Conservation (phyloP, 2,329 filamentous ascomycete species). For the Venturiaceae sp. region DNA sequence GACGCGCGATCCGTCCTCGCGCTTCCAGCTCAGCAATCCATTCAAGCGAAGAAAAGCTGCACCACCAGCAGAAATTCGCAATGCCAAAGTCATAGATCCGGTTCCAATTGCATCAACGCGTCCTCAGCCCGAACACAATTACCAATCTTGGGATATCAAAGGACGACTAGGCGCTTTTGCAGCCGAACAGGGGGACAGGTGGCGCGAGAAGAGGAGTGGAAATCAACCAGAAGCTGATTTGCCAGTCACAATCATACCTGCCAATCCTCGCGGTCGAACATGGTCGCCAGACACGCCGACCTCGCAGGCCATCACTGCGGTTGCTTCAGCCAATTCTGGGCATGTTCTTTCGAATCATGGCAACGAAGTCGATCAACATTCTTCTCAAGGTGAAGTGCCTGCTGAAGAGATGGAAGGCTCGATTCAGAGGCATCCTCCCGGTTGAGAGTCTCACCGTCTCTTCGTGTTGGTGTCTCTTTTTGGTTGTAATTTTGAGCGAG, state of each 20-base stretch:
- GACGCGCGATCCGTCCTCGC: background rate
- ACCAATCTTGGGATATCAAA: constrained; percentile 33
- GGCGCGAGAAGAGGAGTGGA: constrained; percentile 25
- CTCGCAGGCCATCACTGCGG: background rate
- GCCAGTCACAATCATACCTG: constrained; percentile 52
- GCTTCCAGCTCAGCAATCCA: constrained; percentile 36
- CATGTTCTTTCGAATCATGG: background rate
- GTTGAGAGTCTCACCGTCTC: background rate
- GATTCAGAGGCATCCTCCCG: background rate
- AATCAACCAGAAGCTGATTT: constrained; percentile 29
- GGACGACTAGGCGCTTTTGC: constrained; percentile 38
- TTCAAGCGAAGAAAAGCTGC: constrained; percentile 49
- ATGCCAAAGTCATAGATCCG: constrained; percentile 41
- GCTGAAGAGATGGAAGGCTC: background rate
- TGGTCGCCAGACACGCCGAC: constrained; percentile 37
- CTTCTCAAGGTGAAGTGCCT: background rate
- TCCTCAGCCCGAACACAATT: constrained; percentile 30
- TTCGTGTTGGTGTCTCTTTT: background rate
- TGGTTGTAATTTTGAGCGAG: background rate
- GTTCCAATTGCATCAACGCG: constrained; percentile 14
- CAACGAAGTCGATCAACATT: too few relatives aligned
- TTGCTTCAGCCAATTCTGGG: background rate
- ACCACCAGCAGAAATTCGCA: constrained; percentile 50
- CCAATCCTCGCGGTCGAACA: constrained; percentile 43
- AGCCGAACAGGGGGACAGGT: constrained; percentile 36